These are phyloP conservation scores for Aspergillus pseudoterreus DNA, from an alignment of 2,329 filamentous ascomycete species.

Conservation along the genomic window DNA sequence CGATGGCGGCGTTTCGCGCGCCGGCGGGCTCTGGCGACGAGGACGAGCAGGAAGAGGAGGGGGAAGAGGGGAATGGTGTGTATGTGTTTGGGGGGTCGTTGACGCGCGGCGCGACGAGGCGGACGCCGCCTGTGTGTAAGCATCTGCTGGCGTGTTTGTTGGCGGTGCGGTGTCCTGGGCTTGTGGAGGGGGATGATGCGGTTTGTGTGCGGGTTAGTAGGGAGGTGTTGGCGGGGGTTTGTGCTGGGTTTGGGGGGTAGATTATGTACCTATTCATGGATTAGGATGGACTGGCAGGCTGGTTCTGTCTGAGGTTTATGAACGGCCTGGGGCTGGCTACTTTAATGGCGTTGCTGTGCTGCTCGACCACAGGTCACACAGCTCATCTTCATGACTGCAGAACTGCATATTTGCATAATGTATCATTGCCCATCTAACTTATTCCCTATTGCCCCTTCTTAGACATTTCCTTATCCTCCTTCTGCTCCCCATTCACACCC, in stretches of 20 bases:
- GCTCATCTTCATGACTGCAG: too few species aligned
- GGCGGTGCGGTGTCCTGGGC: constrained; percentile 58
- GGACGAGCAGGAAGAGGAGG: constrained; percentile 10
- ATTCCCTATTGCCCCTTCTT: constrained; percentile 50
- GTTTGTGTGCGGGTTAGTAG: constrained; percentile 44
- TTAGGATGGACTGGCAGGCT: too few species aligned
- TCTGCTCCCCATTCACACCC: constrained; percentile 52
- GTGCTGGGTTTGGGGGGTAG: constrained; percentile 41
- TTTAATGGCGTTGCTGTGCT: too few species aligned
- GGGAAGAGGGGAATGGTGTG: constrained; percentile 16
- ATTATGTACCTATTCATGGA: background rate
- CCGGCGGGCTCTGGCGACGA: constrained; percentile 20
- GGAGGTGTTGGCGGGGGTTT: constrained; percentile 72
- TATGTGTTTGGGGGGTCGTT: constrained; percentile 37
- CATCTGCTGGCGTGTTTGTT: constrained; percentile 83
- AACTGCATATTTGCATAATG: background rate
- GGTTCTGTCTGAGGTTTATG: too few species aligned
- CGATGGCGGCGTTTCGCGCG: constrained; percentile 63
- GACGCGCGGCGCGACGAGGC: constrained; percentile 16
- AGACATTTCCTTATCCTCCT: constrained; percentile 57
- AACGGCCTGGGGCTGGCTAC: too few species aligned
- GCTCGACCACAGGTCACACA: too few species aligned
- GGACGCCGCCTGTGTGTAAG: constrained; percentile 62
- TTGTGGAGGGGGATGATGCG: constrained; percentile 58
- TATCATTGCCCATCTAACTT: constrained; percentile 20